phyloP scores from a whole-genome alignment of 148 eudicot genomes.

The Vaccinium vitisidaea region DNA sequence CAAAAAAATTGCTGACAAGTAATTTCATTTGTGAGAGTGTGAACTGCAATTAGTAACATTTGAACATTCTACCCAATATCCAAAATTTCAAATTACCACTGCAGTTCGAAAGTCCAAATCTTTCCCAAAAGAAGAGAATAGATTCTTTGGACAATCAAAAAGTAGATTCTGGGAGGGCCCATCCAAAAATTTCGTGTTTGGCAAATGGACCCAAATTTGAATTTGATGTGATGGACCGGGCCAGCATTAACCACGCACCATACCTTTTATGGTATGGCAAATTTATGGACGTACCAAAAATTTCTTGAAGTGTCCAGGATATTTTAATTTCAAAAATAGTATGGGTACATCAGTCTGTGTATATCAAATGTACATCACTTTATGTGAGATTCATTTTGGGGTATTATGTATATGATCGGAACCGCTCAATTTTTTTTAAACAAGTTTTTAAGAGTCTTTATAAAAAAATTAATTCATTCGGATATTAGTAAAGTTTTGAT shows the following conservation, averaged over 20 bases:
- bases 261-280: neutral
- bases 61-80: neutral
- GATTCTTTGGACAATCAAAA: neutral
- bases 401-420: too few species aligned
- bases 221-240: slow-evolving; percentile 4
- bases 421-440: too few species aligned
- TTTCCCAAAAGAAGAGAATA: neutral
- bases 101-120: neutral
- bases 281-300: too few species aligned
- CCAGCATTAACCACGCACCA: neutral
- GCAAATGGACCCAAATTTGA: neutral
- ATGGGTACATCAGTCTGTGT: too few species aligned
- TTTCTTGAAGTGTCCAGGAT: too few species aligned
- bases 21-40: neutral
- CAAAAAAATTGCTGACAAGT: neutral
- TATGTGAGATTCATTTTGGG: too few species aligned
- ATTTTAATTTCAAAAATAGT: too few species aligned
- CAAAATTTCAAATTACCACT: neutral
- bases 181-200: neutral
- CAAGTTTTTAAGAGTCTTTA: too few species aligned
- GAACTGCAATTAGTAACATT: neutral
- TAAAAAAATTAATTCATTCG: too few species aligned
- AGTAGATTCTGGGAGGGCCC: neutral
- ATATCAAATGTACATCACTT: too few species aligned
- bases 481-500: too few species aligned